Base-by-base conservation (phyloP, 2,329 filamentous ascomycete genomes). In the Madurella fahalii region DNA sequence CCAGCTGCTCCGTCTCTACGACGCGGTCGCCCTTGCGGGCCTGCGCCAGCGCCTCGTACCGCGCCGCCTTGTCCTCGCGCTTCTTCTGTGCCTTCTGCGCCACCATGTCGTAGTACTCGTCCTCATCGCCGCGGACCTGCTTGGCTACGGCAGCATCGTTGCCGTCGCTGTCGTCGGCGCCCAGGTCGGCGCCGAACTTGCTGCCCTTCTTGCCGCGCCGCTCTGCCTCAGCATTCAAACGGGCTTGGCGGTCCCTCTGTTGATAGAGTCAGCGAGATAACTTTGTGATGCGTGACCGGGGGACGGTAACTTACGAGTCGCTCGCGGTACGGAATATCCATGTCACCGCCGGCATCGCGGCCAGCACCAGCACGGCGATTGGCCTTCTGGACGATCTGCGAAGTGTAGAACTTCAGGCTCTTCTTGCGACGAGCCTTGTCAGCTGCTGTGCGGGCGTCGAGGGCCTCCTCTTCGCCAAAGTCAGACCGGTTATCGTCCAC, bases 341-440 rank as follows among this genome's bases (percentile, higher is more conserved):
- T 79, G 67, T 95, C 90, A 63, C 90, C 90, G 61, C 89, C 89
- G 1, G 85, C 83, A 54, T 89, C 85, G 58, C 85, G 82, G 41
- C 87, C 86, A 40, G 86, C 87, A 32, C 79, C 83, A 5, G 85
- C 83, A 52, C 89, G 89, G 69, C 90, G 92, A 74, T 90, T 95
- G 53, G 90, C 85, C 73, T 96, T 97, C 70, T 97, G 93, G 30
- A 89, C 87, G 61, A 99, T 94, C 69, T 99, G 94, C 2, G 92
- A 96, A 2, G 95, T 97, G 80, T 99, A 99, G 78, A 99, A 99
- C 59, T 91, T 88, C 54, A 99, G 81, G 60, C 84, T 90, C 78
- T 95, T 96, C 79, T 94, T 96, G 71, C 89, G 89, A 56, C 84
- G 82, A 0, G 86, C 89, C 73, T 99, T 99, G 65, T 95, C 90